Evolutionary conservation across 768 basidiomycete genomes (phyloP).

Genomic region (Imleria badia): DNA sequence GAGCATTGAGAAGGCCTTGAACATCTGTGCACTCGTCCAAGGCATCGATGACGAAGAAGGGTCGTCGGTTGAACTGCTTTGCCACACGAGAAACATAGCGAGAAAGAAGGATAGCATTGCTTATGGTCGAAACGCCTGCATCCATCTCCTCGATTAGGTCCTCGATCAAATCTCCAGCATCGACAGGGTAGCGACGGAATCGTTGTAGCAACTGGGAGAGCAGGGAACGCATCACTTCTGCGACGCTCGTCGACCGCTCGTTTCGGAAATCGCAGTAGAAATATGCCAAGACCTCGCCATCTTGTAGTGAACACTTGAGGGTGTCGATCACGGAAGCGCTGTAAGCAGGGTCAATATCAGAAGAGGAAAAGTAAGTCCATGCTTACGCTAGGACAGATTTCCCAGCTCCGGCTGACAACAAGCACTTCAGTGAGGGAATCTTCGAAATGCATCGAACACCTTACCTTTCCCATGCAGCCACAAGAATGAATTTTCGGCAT

Average conservation of each 20-base stretch:
- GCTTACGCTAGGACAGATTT: slow-evolving; percentile 18
- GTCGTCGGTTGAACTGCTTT: background rate
- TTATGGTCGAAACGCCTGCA: background rate
- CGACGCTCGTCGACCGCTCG: too few relatives aligned
- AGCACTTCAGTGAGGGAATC: background rate
- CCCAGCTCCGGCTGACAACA: slow-evolving; percentile 11
- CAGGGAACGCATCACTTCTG: slow-evolving; percentile 17
- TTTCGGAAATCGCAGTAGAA: slow-evolving; percentile 24
- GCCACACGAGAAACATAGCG: slow-evolving; percentile 1
- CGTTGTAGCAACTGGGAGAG: slow-evolving; percentile 14
- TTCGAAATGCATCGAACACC: background rate
- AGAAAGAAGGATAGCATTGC: too few relatives aligned
- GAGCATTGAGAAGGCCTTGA: background rate
- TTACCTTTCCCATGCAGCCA: slow-evolving; percentile 20
- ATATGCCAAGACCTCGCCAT: slow-evolving; percentile 2
- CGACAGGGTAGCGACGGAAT: background rate
- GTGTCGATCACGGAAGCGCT: slow-evolving; percentile 16
- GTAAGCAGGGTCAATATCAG: background rate
- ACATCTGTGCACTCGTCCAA: slow-evolving; percentile 15
- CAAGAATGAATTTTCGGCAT: background rate
- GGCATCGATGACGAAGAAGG: slow-evolving; percentile 12
- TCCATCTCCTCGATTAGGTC: background rate
- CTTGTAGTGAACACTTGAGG: background rate
- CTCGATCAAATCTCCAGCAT: background rate
- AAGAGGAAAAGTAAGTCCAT: rapidly evolving